Evolutionary conservation across 2,329 filamentous ascomycete species (phyloP).

Genomic region (Penicillium sp.): DNA sequence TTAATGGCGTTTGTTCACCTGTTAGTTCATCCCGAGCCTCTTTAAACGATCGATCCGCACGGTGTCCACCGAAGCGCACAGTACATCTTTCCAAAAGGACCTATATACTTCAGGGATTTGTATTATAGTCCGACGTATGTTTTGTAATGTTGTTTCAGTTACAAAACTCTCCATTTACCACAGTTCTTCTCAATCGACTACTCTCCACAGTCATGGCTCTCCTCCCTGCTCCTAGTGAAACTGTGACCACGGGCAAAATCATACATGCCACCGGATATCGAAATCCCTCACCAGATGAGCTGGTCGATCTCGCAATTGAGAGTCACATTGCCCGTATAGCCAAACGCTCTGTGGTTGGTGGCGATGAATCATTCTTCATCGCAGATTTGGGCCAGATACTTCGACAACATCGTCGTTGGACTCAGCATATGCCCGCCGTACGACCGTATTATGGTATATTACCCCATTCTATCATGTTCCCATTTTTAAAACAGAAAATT

Average conservation of each 20-base stretch:
- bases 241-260: background rate
- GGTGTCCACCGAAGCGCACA: background rate
- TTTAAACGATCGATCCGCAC: background rate
- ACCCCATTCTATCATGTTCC: too few species aligned
- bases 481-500: background rate
- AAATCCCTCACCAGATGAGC: constrained; percentile 4
- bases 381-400: constrained; percentile 21
- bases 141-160: constrained; percentile 6
- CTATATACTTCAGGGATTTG: background rate
- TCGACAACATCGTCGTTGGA: constrained; percentile 23
- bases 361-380: constrained; percentile 25
- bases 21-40: background rate
- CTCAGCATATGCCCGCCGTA: constrained; percentile 15
- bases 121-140: background rate
- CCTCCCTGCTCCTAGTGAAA: background rate
- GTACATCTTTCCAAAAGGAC: background rate
- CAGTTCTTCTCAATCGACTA: constrained; percentile 2
- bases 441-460: constrained; percentile 25
- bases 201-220: constrained; percentile 10
- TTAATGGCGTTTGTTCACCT: background rate
- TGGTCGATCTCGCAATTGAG: constrained; percentile 19
- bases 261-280: constrained; percentile 1
- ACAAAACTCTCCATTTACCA: constrained; percentile 1
- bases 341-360: constrained; percentile 6
- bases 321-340: constrained; percentile 5